Conservation (phyloP, 768 basidiomycete species). For the Galerina marginata region DNA sequence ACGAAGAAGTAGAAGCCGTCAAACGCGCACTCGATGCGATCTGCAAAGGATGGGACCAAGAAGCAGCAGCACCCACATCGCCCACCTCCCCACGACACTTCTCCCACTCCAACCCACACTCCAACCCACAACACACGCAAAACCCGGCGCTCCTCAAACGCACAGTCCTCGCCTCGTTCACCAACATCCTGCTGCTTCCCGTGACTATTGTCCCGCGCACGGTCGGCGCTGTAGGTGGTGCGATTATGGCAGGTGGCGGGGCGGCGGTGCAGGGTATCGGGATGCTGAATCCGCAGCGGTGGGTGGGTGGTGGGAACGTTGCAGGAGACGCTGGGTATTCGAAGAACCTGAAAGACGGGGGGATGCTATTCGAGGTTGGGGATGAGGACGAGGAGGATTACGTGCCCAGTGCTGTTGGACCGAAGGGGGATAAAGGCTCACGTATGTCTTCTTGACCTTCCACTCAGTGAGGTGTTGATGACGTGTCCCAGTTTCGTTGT, state of each 20-base stretch:
- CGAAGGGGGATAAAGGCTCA: background rate
- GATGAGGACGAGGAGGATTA: slow-evolving; percentile 36
- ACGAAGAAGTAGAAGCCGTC: slow-evolving; percentile 87
- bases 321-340: slow-evolving; percentile 33
- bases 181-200: slow-evolving; percentile 85
- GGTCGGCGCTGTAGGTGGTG: slow-evolving; percentile 72
- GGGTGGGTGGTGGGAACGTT: slow-evolving; percentile 57
- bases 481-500: slow-evolving; percentile 1
- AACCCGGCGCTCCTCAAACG: slow-evolving; percentile 94
- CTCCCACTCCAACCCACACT: slow-evolving; percentile 53
- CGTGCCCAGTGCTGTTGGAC: background rate
- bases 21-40: slow-evolving; percentile 76
- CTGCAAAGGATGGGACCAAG: slow-evolving; percentile 79
- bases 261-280: slow-evolving; percentile 84
- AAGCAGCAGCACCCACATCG: background rate
- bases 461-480: background rate
- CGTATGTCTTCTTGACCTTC: slow-evolving; percentile 12
- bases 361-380: slow-evolving; percentile 57
- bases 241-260: slow-evolving; percentile 69
- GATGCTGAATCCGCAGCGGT: slow-evolving; percentile 90
- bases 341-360: slow-evolving; percentile 40
- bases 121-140: slow-evolving; percentile 31
- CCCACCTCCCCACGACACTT: slow-evolving; percentile 55
- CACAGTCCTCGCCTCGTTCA: slow-evolving; percentile 91
- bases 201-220: slow-evolving; percentile 95